Percentiles rank a stretch among this genome's conserved stretches.
Evolutionary conservation across 78 protist genomes (phyloP).

Genomic region (Corallochytrium limacisporum): DNA sequence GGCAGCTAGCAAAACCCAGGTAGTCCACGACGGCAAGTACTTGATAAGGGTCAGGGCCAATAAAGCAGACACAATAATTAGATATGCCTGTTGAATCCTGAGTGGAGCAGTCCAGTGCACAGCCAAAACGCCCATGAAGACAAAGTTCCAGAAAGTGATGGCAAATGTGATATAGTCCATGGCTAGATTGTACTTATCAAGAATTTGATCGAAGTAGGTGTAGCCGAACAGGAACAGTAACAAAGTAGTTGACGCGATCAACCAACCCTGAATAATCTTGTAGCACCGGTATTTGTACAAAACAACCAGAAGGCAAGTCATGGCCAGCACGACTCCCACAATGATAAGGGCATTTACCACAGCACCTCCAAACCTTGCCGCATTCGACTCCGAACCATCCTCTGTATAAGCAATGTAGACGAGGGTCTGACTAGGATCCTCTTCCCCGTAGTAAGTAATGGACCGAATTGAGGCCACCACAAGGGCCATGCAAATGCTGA

Average conservation of each 20-base stretch:
- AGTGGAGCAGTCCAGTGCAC: constrained; percentile 59
- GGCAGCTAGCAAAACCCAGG: constrained; percentile 63
- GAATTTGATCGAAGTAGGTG: neutral
- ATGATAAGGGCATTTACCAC: constrained; percentile 30
- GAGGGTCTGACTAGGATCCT: neutral
- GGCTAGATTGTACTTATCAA: neutral
- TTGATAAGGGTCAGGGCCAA: no score
- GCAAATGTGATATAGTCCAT: constrained; percentile 40
- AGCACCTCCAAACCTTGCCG: constrained; percentile 15
- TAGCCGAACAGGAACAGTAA: neutral
- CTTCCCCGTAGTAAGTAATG: neutral
- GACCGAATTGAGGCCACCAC: constrained; percentile 10
- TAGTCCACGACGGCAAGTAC: constrained; percentile 69
- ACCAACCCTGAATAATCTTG: constrained; percentile 15
- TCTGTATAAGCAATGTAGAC: neutral
- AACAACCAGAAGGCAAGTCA: constrained; percentile 32
- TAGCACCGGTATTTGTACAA: constrained; percentile 40
- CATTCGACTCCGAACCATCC: neutral
- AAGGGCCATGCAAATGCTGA: neutral
- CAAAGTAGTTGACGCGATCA: neutral
- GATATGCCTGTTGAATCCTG: constrained; percentile 44
- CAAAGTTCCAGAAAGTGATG: constrained; percentile 64
- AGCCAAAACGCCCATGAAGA: constrained; percentile 48
- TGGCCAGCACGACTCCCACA: constrained; percentile 15
- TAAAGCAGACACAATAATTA: constrained; percentile 29